phyloP scores from a whole-genome alignment of 768 basidiomycete genomes.

The Lactarius hengduanensis region DNA sequence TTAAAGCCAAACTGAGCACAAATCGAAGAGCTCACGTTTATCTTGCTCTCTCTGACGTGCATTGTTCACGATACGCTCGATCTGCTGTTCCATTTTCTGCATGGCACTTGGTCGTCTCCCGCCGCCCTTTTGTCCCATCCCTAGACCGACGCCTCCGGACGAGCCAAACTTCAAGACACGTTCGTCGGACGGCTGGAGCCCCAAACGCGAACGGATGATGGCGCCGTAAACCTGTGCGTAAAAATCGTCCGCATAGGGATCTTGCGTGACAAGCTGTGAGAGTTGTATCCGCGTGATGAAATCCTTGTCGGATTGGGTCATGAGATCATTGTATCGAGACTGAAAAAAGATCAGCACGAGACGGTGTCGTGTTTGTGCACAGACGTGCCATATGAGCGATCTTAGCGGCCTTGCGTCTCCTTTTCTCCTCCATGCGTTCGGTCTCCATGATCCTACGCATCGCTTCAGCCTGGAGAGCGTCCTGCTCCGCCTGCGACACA shows the following conservation, averaged over 20 bases:
- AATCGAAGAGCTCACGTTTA: conserved; percentile 49
- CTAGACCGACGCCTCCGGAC: conserved; percentile 82
- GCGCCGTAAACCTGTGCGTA: conserved; percentile 96
- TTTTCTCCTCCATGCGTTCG: conserved; percentile 82
- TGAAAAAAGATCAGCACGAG: conserved; percentile 34
- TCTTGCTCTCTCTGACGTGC: conserved; percentile 85
- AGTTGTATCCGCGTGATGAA: conserved; percentile 99
- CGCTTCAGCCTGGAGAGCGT: conserved; percentile 70
- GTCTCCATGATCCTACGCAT: conserved; percentile 90
- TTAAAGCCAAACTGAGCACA: neutral
- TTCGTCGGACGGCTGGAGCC: conserved; percentile 67
- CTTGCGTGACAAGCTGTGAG: conserved; percentile 94
- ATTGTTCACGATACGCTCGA: conserved; percentile 93
- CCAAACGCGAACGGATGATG: conserved; percentile 75
- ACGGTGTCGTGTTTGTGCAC: neutral
- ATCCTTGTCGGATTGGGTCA: conserved; percentile 98
- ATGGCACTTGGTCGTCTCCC: conserved; percentile 79
- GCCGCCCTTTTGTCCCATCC: conserved; percentile 64
- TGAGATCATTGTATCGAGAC: conserved; percentile 92
- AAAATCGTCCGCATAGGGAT: conserved; percentile 97
- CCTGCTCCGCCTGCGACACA: conserved; percentile 60
- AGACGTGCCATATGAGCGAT: conserved; percentile 80
- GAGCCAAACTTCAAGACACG: conserved; percentile 84
- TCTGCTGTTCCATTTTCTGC: conserved; percentile 93
- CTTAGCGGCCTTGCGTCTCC: conserved; percentile 77